Conservation (phyloP, 1,284 basidiomycete species). For the Peniophora sp. region DNA sequence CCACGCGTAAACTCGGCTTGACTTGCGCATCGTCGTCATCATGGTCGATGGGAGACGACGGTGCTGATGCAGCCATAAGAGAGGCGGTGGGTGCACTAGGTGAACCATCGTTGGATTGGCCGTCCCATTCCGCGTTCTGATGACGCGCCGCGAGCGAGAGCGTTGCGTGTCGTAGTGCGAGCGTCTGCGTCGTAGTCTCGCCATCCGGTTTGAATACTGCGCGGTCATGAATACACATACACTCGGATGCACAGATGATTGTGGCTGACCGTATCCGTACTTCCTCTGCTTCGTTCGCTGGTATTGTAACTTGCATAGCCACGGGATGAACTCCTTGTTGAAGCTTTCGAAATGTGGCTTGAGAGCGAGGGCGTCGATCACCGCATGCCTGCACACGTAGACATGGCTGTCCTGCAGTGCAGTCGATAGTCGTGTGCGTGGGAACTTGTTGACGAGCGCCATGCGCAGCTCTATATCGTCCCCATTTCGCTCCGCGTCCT, state of each 20-base stretch:
- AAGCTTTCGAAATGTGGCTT: constrained; percentile 71
- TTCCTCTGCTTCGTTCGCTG: constrained; percentile 49
- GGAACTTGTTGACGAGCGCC: constrained; percentile 68
- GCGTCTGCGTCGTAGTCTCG: constrained; percentile 25
- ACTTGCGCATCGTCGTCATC: constrained; percentile 22
- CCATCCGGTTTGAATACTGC: constrained; percentile 32
- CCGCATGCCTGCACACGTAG: constrained; percentile 73
- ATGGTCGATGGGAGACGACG: constrained; percentile 37
- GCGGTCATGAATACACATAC: constrained; percentile 8
- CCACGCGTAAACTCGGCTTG: constrained; percentile 47
- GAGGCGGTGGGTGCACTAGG: constrained; percentile 19
- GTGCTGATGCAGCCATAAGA: too few species aligned
- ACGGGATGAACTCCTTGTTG: constrained; percentile 82
- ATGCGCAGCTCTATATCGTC: constrained; percentile 71
- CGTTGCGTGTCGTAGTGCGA: constrained; percentile 55
- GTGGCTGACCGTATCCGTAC: constrained; percentile 42
- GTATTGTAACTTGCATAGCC: constrained; percentile 82
- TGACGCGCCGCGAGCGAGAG: constrained; percentile 20
- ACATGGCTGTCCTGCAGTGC: constrained; percentile 81
- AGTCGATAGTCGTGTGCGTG: constrained; percentile 64
- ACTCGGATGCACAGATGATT: constrained; percentile 5
- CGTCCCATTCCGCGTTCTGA: constrained; percentile 5
- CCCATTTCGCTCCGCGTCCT: constrained; percentile 57
- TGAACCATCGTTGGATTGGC: constrained; percentile 12
- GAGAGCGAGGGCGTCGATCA: constrained; percentile 67